Evolutionary conservation across 2,329 filamentous ascomycete species (phyloP).

Genomic region (Fusarium sp.): DNA sequence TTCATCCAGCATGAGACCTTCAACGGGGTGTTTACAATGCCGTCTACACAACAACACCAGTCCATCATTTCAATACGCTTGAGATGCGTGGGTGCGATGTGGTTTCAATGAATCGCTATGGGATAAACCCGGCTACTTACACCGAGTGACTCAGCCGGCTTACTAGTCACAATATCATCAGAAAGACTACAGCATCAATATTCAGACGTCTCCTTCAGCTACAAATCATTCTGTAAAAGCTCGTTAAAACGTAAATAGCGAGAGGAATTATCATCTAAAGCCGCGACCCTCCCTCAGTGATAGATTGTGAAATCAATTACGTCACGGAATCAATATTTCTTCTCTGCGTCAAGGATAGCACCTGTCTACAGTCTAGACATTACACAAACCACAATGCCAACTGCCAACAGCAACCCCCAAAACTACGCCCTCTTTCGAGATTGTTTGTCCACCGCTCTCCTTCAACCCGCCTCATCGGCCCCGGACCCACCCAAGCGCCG

Average conservation of each 20-base stretch:
- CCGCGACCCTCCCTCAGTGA: neutral
- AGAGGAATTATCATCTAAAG: neutral
- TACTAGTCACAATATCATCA: neutral
- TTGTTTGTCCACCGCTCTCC: slow-evolving; percentile 76
- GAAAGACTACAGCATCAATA: slow-evolving; percentile 7
- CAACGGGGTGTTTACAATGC: neutral
- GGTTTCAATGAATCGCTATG: neutral
- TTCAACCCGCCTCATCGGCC: slow-evolving; percentile 67
- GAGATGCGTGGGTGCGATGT: neutral
- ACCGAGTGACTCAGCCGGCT: slow-evolving; percentile 41
- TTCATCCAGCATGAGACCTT: neutral
- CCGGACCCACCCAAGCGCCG: slow-evolving; percentile 60
- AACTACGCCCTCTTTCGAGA: slow-evolving; percentile 75
- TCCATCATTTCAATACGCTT: neutral
- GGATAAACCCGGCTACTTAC: slow-evolving; percentile 11
- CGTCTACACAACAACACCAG: neutral
- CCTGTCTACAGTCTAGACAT: neutral
- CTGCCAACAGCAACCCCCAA: slow-evolving; percentile 40
- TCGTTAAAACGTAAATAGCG: neutral
- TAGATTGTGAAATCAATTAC: slow-evolving; percentile 33
- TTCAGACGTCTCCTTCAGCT: slow-evolving; percentile 13
- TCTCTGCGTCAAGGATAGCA: slow-evolving; percentile 1
- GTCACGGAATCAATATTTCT: slow-evolving; percentile 22
- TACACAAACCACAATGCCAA: slow-evolving; percentile 31
- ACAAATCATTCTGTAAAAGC: slow-evolving; percentile 19